Evolutionary conservation across 805 yeast species (phyloP).

Genomic region (Barnettozyma botsteinii): DNA sequence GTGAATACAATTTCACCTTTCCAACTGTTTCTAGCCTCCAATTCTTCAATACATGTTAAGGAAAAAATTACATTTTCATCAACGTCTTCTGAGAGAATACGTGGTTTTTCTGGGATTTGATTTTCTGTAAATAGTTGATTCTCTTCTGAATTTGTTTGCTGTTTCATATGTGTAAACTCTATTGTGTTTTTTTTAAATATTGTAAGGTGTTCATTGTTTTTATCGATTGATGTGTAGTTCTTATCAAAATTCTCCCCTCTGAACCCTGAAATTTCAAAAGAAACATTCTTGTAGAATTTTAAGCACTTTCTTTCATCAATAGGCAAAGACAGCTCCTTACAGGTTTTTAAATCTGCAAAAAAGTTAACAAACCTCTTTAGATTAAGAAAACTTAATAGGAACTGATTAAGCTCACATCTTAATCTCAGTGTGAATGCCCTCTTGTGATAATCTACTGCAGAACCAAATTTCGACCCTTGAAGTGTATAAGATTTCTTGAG

Average conservation of each 20-base stretch:
- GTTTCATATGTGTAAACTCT: neutral
- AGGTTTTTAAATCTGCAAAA: constrained; percentile 1
- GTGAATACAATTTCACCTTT: constrained; percentile 3
- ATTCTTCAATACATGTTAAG: constrained; percentile 7
- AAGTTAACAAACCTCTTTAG: constrained; percentile 2
- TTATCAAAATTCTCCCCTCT: constrained; percentile 5
- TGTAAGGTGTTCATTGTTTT: neutral
- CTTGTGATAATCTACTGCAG: constrained; percentile 10
- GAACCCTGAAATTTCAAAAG: constrained; percentile 8
- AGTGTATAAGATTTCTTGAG: constrained; percentile 5
- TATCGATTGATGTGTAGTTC: neutral
- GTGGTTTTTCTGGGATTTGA: neutral
- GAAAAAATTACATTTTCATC: constrained; percentile 9
- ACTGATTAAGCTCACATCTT: constrained; percentile 7
- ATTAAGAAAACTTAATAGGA: constrained; percentile 3
- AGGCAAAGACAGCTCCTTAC: constrained; percentile 5
- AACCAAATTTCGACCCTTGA: constrained; percentile 5
- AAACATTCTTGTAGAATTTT: constrained; percentile 1
- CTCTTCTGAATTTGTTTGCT: too few relatives aligned
- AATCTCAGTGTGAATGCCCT: constrained; percentile 6
- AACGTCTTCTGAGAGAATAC: neutral
- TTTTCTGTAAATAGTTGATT: neutral
- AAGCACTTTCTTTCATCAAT: constrained; percentile 3
- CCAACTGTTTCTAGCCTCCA: constrained; percentile 6
- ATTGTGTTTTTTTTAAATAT: constrained; percentile 7